Evolutionary conservation across 352 stramenopile species (phyloP).

Genomic region (Blastocystis sp.): DNA sequence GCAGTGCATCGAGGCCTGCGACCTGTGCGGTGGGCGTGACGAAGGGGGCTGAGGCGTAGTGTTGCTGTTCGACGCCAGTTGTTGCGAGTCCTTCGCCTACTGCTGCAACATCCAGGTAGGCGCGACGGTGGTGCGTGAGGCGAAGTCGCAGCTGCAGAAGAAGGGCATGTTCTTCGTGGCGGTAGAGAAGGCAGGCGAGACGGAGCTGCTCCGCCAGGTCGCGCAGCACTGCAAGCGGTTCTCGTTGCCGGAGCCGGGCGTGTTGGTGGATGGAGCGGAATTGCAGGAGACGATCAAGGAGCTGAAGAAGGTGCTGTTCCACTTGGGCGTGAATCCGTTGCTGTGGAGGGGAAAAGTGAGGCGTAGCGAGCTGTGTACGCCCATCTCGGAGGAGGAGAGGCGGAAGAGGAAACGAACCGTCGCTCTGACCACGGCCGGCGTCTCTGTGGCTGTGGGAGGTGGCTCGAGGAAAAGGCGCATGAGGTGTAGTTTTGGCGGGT

Average conservation of each 20-base stretch:
- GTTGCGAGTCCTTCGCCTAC: not conserved
- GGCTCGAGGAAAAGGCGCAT: not conserved
- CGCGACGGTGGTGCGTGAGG: not conserved
- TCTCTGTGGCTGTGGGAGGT: not conserved
- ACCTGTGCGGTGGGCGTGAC: not conserved
- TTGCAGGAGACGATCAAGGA: not conserved
- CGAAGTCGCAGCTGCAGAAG: not conserved
- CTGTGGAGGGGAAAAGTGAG: not conserved
- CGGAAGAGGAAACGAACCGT: slow-evolving; percentile 12
- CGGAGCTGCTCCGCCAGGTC: slow-evolving; percentile 3
- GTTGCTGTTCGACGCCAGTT: not conserved
- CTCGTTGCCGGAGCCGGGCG: slow-evolving; percentile 9
- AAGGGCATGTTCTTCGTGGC: not conserved
- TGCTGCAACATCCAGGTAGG: not conserved
- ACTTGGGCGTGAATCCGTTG: slow-evolving; percentile 24
- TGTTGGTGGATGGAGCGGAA: not conserved
- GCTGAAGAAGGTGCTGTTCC: slow-evolving; percentile 14
- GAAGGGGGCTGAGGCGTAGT: not conserved
- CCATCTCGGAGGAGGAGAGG: slow-evolving; percentile 1
- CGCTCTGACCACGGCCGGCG: not conserved
- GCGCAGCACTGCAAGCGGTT: not conserved
- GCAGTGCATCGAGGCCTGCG: too few species aligned
- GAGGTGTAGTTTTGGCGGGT: slow-evolving; percentile 22
- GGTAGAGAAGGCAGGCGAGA: not conserved
- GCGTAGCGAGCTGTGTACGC: slow-evolving; percentile 18